A percentile compares a stretch with the other conserved stretches of the same genome.
These are phyloP conservation scores for Stenocarpella maydis DNA, from an alignment of 2,329 filamentous ascomycete species.

Conservation along the genomic window DNA sequence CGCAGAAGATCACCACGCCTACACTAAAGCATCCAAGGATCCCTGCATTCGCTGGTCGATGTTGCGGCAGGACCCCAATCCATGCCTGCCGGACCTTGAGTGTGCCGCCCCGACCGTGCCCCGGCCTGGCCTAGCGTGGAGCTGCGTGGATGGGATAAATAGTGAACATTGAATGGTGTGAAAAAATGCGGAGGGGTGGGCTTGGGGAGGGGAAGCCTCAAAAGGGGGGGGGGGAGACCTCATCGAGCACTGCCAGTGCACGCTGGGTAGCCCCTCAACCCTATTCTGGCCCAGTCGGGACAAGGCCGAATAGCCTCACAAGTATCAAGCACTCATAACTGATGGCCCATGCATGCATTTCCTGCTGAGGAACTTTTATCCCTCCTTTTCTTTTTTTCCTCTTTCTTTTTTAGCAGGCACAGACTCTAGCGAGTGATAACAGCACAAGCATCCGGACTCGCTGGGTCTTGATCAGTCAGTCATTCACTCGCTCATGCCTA, in stretches of 20 bases:
- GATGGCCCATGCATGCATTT: background rate
- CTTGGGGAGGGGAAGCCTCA: too few species aligned
- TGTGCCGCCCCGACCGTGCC: constrained; percentile 15
- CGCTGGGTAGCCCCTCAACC: background rate
- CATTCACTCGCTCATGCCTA: background rate
- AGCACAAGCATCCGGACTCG: background rate
- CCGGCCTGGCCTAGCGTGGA: constrained; percentile 1
- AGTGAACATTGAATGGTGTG: background rate
- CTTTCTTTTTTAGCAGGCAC: background rate
- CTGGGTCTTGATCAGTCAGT: background rate
- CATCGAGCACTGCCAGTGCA: background rate
- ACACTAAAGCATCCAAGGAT: constrained; percentile 18
- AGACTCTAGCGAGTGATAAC: background rate
- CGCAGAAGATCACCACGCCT: constrained; percentile 29
- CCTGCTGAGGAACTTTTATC: background rate
- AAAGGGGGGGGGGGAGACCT: background rate
- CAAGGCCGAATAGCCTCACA: background rate
- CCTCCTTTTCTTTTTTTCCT: too few species aligned
- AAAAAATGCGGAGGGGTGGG: constrained; percentile 17
- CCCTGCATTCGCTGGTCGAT: constrained; percentile 18
- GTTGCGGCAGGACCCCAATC: constrained; percentile 20
- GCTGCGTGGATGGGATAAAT: background rate
- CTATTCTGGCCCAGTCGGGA: too few species aligned
- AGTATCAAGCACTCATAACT: background rate
- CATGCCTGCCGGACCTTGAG: constrained; percentile 17